Conservation (phyloP, 1,139 yeast genomes). For the Arxiozyma telluris region DNA sequence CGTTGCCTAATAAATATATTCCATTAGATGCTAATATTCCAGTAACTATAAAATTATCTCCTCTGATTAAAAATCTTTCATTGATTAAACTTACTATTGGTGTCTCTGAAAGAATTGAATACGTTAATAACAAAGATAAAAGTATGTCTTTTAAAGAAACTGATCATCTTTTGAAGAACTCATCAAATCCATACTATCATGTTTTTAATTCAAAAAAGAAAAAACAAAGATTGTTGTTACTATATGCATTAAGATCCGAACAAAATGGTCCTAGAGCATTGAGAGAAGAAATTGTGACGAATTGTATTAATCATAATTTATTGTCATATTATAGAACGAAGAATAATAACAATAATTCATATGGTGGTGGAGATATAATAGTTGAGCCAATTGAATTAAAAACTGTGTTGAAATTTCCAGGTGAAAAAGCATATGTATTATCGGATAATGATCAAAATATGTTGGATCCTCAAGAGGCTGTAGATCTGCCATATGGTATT, state of each 20-base stretch:
- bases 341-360: slow-evolving; percentile 3
- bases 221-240: slow-evolving; percentile 46
- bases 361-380: slow-evolving; percentile 13
- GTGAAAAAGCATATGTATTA: slow-evolving; percentile 3
- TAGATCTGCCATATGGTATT: slow-evolving; percentile 24
- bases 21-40: slow-evolving; percentile 58
- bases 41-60: slow-evolving; percentile 60
- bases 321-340: slow-evolving; percentile 39
- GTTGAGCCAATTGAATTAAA: slow-evolving; percentile 27
- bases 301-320: slow-evolving; percentile 52
- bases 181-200: slow-evolving; percentile 32
- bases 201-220: slow-evolving; percentile 22
- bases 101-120: slow-evolving; percentile 63
- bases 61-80: slow-evolving; percentile 57
- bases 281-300: slow-evolving; percentile 55
- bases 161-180: slow-evolving; percentile 32
- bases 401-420: slow-evolving; percentile 22
- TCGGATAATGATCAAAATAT: not conserved
- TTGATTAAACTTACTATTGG: slow-evolving; percentile 67
- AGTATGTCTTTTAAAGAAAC: slow-evolving; percentile 52
- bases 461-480: slow-evolving; percentile 7
- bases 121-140: slow-evolving; percentile 44
- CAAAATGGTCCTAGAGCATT: slow-evolving; percentile 39
- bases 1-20: slow-evolving; percentile 67
- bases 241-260: slow-evolving; percentile 55